Base-by-base conservation (phyloP, 2,329 filamentous ascomycete genomes). In the Alternaria brassicicola region DNA sequence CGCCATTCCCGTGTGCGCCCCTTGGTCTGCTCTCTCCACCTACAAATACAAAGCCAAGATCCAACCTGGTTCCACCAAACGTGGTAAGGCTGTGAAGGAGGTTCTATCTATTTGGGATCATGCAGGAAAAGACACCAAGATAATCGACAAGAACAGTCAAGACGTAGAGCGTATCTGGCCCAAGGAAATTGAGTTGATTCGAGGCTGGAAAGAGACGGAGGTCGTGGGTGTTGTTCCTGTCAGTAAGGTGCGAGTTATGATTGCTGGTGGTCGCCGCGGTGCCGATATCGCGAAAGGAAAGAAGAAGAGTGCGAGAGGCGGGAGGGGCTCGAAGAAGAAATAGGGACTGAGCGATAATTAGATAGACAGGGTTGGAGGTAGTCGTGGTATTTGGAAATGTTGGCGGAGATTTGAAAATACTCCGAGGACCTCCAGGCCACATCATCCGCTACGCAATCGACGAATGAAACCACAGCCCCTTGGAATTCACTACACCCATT, bases 41-140 rank as follows among this genome's bases (percentile, higher is more conserved):
- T 91, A 90, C 79, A 97, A 97, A 79, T 98, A 97, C 82, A 96
- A 96, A 78, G 91, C 89, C 52, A 99, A 99, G 81, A 78, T 99
- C 68, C 95, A 98, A 78, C 95, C 95, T 0, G 95, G 95, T 0
- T 79, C 88, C 0, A 85, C 89, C 63, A 99, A 98, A 83, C 97
- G 97, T 80, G 94, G 95, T 9, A 98, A 97, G 76, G 93, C 93
- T 0, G 88, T 97, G 46, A 92, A 91, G 75, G 94, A 98, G 78
- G 89, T 98, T 30, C 78, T 98, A n/a, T 87, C 89, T 47, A 85
- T 86, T 59, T 97, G 94, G 93, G 84, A 89, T 64, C 78, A 83
- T 19, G 92, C 88, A 48, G 85, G 87, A 6, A 82, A 81, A 52
- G 82, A 82, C 48, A 62, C 72, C 7, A 79, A 77, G 60, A 77